Conservation (phyloP, 768 basidiomycete genomes). For the Suillus alpinus region DNA sequence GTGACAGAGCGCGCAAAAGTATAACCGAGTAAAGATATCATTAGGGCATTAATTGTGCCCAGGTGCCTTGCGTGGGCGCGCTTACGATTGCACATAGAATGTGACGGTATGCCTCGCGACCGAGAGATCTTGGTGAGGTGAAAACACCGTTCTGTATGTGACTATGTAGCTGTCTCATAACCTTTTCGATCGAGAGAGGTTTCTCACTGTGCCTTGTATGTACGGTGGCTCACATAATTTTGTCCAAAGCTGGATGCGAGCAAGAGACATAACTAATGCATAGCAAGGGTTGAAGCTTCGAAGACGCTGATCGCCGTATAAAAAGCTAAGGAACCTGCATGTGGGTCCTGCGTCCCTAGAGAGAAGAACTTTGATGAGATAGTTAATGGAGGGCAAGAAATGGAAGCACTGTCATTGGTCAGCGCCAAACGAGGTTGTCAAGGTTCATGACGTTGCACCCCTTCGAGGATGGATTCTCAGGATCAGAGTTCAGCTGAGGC, state of each 20-base stretch:
- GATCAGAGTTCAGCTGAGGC: not conserved
- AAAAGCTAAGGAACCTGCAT: not conserved
- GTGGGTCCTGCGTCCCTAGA: not conserved
- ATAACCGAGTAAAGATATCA: not conserved
- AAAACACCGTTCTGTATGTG: not conserved
- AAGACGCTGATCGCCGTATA: conserved; percentile 2
- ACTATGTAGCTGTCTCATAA: not conserved
- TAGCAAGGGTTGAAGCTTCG: conserved; percentile 6
- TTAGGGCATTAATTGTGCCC: not conserved
- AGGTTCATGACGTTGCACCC: not conserved
- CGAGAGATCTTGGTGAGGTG: not conserved
- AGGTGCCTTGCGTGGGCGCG: not conserved
- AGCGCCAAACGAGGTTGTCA: not conserved
- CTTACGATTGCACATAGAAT: not conserved
- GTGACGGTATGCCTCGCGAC: not conserved
- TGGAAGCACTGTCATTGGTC: not conserved
- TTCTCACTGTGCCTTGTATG: not conserved
- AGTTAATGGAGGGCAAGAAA: too few species aligned
- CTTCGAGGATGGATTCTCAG: not conserved
- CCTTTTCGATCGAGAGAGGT: not conserved
- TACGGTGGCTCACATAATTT: not conserved
- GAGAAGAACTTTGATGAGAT: not conserved
- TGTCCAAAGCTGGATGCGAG: not conserved
- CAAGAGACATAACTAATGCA: conserved; percentile 2
- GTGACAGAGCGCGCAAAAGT: not conserved